Conservation (phyloP, 129 eudicot species). For the Arctium lappa region DNA sequence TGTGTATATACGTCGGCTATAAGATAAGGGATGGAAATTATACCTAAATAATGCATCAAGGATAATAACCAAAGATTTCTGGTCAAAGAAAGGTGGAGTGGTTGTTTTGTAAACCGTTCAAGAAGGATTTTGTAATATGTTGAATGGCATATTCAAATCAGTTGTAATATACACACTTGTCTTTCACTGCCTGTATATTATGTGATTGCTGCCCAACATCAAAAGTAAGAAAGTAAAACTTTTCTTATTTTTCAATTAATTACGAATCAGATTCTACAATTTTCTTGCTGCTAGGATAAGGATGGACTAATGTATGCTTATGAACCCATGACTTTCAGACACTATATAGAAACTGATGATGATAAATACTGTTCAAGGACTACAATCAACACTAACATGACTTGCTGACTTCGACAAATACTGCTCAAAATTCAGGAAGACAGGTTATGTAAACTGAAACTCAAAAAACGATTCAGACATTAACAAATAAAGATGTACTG, state of each 20-base stretch:
- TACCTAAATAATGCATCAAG: neutral
- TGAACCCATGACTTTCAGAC: neutral
- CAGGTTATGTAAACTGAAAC: neutral
- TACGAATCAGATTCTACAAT: neutral
- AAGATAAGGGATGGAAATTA: neutral
- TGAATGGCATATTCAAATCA: neutral
- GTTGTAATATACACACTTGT: neutral
- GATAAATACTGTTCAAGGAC: neutral
- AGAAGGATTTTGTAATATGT: neutral
- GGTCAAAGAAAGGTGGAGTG: neutral
- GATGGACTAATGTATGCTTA: neutral
- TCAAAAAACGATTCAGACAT: neutral
- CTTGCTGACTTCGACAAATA: neutral
- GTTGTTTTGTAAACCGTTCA: neutral
- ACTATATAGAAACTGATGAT: neutral
- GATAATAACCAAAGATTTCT: neutral
- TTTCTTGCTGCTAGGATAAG: neutral
- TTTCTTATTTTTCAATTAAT: neutral
- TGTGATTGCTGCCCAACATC: neutral
- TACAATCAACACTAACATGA: neutral
- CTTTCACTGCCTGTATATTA: neutral
- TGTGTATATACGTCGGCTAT: neutral
- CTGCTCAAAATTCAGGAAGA: neutral
- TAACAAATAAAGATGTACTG: neutral
- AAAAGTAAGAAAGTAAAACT: neutral